Evolutionary conservation across 2,329 filamentous ascomycete species (phyloP), one percentile per base, ranked within the genome.

Genomic region (Colletotrichum scovillei): DNA sequence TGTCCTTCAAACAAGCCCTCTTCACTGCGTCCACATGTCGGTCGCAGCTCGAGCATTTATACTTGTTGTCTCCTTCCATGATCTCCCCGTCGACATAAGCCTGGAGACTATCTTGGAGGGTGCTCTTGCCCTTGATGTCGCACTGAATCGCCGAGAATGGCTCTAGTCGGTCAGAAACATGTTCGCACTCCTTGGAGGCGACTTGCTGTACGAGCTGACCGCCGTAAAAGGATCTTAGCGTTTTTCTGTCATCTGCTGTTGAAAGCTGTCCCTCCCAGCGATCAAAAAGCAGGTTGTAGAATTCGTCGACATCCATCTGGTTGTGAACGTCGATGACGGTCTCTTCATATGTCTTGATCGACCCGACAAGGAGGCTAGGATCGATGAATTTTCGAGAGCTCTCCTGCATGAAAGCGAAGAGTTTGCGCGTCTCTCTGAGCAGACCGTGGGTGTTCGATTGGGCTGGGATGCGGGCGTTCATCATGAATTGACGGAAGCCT

Each of bases 261-360:
- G 89, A 82, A 76, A 98, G 91, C 78, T 98, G 94, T 9, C 91
- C 90, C 80, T 99, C 97, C 90, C 95, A 95, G 30, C 95, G 91
- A 81, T 97, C 95, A 78, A 98, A 97, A 0, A 99, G 88, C 5
- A 98, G 88, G 78, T 97, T 98, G 85, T 97, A 98, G 80, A 98
- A 99, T 80, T 98, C 95, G 77, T 98, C 97, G 5, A 98, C 97
- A 80, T 99, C 97, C 94, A 99, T 98, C 82, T 99, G 97, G 72
- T 94, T 91, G 69, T 92, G 91, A 30, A 97, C 92, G 81, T 98
- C 95, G 75, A 99, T 97, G 19, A 90, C 88, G 2, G 91, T 89
- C 71, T 95, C 93, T 46, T 97, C 94, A 71, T 95, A 96, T 0
- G 93, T 96, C 77, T 91, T 92, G 78, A 98, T 94, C 53, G 91